Percentiles rank a stretch among this genome's conserved stretches.
These are phyloP conservation scores for Stephania japonica DNA, from an alignment of 164 flowering plant species.

Conservation along the genomic window DNA sequence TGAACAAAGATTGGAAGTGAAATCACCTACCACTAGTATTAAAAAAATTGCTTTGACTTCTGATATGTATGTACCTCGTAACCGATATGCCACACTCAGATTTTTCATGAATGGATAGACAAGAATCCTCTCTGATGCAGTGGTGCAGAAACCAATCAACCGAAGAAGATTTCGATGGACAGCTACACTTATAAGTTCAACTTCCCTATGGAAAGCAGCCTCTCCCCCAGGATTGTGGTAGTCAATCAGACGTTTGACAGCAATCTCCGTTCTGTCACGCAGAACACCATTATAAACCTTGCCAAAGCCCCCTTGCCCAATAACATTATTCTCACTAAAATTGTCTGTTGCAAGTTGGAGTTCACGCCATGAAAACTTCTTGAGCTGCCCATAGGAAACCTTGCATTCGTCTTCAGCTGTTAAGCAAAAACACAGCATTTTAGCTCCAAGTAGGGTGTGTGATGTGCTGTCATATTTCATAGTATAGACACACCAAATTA, in stretches of 20 bases:
- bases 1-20: background rate
- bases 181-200: constrained; percentile 48
- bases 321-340: constrained; percentile 46
- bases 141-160: constrained; percentile 45
- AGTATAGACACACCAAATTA: background rate
- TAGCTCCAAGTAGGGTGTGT: constrained; percentile 6
- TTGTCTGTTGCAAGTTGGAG: constrained; percentile 52
- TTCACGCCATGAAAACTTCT: constrained; percentile 48
- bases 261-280: constrained; percentile 35
- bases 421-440: background rate
- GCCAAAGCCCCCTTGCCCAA: constrained; percentile 65
- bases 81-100: constrained; percentile 46
- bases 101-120: constrained; percentile 55
- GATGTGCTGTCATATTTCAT: constrained; percentile 1
- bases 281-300: constrained; percentile 49
- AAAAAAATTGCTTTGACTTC: background rate
- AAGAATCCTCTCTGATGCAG: constrained; percentile 43
- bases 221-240: constrained; percentile 48
- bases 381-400: constrained; percentile 44
- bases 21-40: background rate
- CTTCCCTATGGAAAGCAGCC: constrained; percentile 51
- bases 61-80: constrained; percentile 31
- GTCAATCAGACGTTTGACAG: constrained; percentile 57
- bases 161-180: constrained; percentile 49
- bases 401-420: constrained; percentile 51